Percentiles rank a stretch among this genome's conserved stretches.
These are phyloP conservation scores for Pleurotus giganteus DNA, from an alignment of 768 basidiomycete genomes.

Conservation along the genomic window DNA sequence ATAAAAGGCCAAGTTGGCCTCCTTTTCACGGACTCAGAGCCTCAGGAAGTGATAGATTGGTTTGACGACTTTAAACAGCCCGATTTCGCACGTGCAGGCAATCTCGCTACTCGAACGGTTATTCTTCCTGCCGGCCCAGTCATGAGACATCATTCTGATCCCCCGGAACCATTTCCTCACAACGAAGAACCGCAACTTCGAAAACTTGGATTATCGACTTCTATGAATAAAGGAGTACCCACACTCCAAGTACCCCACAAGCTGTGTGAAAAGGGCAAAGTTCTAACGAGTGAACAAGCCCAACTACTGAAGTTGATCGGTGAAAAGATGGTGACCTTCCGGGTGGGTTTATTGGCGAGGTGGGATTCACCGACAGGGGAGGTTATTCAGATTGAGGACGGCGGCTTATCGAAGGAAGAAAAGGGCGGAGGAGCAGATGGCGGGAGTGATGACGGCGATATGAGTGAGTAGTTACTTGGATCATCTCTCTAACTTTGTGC, in stretches of 20 bases:
- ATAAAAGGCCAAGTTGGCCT: conserved; percentile 95
- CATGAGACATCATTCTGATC: conserved; percentile 75
- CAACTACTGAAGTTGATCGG: conserved; percentile 91
- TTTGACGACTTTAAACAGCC: conserved; percentile 87
- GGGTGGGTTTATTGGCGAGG: conserved; percentile 64
- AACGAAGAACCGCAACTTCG: conserved; percentile 97
- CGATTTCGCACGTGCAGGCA: conserved; percentile 91
- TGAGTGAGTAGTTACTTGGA: conserved; percentile 46
- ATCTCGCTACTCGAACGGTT: conserved; percentile 71
- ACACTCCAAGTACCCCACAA: conserved; percentile 77
- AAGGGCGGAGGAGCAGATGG: conserved; percentile 27
- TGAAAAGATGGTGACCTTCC: conserved; percentile 84
- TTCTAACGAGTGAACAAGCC: conserved; percentile 81
- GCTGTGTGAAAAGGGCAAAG: conserved; percentile 81
- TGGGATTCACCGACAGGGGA: conserved; percentile 72
- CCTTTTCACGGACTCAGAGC: conserved; percentile 86
- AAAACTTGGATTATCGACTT: conserved; percentile 84
- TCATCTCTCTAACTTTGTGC: conserved; percentile 10
- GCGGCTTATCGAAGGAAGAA: conserved; percentile 34
- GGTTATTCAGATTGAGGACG: conserved; percentile 57
- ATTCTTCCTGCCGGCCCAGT: conserved; percentile 82
- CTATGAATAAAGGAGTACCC: conserved; percentile 85
- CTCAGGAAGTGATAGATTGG: conserved; percentile 93
- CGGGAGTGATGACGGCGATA: conserved; percentile 39
- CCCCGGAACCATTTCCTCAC: conserved; percentile 89